Base-by-base conservation (phyloP, 2,329 filamentous ascomycete species). In the Colletotrichum ledebouriae region DNA sequence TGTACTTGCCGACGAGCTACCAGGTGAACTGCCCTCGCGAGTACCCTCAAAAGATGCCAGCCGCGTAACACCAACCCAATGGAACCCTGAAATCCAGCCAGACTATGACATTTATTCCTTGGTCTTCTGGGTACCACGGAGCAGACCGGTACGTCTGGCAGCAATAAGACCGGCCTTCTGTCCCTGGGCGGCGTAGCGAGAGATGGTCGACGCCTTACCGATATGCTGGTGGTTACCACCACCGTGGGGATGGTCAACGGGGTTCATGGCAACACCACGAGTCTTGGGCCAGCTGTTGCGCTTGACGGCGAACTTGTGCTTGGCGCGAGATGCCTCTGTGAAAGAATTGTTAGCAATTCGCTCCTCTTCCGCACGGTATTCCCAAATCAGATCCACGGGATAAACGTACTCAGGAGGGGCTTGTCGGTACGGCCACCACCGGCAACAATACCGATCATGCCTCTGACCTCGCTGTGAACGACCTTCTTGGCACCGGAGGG, bases 251-350 rank as follows among this genome's bases (percentile, higher is more conserved):
- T 99, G 96, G 87, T 99, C 96, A 81, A 99, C 96, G 80, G 96
- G 96, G 89, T 99, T 99, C 96, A 99, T 99, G 86, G 96, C 96
- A 92, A 99, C 96, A 98, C 96, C 96, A 96, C 96, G 95, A 90
- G 96, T 99, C 93, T 97, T 98, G 87, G 96, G 96, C 96, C 96
- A 99, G 82, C 91, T 95, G 94, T 99, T 98, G 66, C 96, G 94
- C 94, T 99, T 99, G 88, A 98, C 97, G 78, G 94, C 94, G 88
- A 97, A 99, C 93, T 99, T 99, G 84, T 98, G 95, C 94, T 98
- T 99, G 81, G 96, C 96, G 83, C 96, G 94, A 81, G 95, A 98
- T 80, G 96, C 96, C 95, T 99, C 90, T 93, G 88, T 85, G 77
- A 50, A 20, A 22, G 33, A 65, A 41, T 47, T 33, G 75, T 88